Percentiles rank a stretch among this genome's conserved stretches.
phyloP scores from a whole-genome alignment of 345 rosid genomes.

The Citrus hindsii region DNA sequence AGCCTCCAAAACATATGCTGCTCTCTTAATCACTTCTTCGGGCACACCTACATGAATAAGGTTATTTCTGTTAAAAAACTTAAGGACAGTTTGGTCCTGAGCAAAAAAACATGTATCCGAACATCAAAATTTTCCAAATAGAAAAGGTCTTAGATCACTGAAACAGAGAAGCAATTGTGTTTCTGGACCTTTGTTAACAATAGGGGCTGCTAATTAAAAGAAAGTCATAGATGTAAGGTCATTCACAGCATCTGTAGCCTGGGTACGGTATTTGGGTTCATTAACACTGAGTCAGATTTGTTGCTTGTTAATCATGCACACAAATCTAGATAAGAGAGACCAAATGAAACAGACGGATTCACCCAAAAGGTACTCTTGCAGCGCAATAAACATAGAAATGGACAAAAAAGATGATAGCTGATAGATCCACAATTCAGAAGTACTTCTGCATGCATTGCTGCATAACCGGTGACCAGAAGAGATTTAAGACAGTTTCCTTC shows the following conservation, averaged over 20 bases:
- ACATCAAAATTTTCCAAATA: background rate
- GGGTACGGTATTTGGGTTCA: background rate
- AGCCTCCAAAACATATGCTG: conserved; percentile 55
- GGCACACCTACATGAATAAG: conserved; percentile 58
- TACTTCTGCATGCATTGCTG: background rate
- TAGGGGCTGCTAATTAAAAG: background rate
- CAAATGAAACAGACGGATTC: background rate
- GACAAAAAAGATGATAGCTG: background rate
- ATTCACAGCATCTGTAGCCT: background rate
- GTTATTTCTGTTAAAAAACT: background rate
- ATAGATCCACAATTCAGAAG: background rate
- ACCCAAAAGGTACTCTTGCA: background rate
- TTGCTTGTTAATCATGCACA: background rate
- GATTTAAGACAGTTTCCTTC: background rate
- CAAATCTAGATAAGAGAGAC: background rate
- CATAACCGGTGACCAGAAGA: background rate
- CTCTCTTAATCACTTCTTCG: conserved; percentile 77
- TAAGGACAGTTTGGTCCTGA: background rate
- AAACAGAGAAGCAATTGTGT: background rate
- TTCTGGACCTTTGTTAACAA: background rate
- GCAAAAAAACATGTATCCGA: background rate
- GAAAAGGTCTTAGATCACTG: background rate
- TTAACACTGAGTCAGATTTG: background rate
- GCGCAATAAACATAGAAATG: background rate
- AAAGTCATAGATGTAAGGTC: background rate